Conservation (phyloP, 495 filamentous ascomycete genomes). For the Aspergillus cristatus region DNA sequence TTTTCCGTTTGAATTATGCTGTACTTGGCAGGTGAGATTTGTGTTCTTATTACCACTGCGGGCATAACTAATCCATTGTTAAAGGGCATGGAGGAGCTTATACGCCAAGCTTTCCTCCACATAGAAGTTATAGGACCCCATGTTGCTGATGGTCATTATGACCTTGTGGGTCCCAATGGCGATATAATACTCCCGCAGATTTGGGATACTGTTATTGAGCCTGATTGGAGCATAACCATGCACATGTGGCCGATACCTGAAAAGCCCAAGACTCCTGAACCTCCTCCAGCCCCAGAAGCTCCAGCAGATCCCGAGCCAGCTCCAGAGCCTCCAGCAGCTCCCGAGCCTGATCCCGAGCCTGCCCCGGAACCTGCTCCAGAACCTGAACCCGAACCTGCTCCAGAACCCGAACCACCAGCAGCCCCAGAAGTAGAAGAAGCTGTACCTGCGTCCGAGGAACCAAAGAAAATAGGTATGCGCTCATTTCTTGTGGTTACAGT, state of each 20-base stretch:
- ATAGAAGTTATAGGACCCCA: slow-evolving; percentile 75
- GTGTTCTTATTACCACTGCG: not conserved
- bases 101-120: slow-evolving; percentile 79
- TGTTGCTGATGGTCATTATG: slow-evolving; percentile 78
- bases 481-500: too few relatives aligned
- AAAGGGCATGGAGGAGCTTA: slow-evolving; percentile 78
- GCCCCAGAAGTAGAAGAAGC: slow-evolving; percentile 13
- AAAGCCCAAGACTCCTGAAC: slow-evolving; percentile 36
- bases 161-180: slow-evolving; percentile 71
- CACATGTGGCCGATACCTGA: slow-evolving; percentile 92
- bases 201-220: slow-evolving; percentile 79
- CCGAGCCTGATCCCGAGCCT: too few relatives aligned
- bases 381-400: too few relatives aligned
- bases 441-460: slow-evolving; percentile 10
- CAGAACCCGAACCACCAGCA: slow-evolving; percentile 4
- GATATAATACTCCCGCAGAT: slow-evolving; percentile 83
- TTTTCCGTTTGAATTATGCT: slow-evolving; percentile 73
- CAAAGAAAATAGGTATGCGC: slow-evolving; percentile 33
- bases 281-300: slow-evolving; percentile 17
- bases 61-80: slow-evolving; percentile 8
- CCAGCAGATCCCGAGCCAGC: slow-evolving; percentile 13
- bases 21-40: slow-evolving; percentile 64
- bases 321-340: slow-evolving; percentile 4
- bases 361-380: slow-evolving; percentile 4
- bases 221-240: slow-evolving; percentile 88